Evolutionary conservation across 2,329 filamentous ascomycete species (phyloP).

Genomic region (Mariannaea sp.): DNA sequence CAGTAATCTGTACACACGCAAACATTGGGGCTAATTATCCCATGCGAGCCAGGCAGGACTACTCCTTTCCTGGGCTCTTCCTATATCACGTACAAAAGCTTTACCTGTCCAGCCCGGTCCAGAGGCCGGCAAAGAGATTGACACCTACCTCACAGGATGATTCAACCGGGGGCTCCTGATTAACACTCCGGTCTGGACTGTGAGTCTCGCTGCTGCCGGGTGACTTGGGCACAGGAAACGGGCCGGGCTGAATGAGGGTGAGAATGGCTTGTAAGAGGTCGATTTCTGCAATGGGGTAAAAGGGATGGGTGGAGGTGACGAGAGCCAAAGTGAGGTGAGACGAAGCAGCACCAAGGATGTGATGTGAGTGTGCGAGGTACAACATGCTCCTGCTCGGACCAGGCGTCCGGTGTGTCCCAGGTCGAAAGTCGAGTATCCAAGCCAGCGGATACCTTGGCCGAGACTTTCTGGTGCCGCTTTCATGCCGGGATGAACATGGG

Average conservation of each 20-base stretch:
- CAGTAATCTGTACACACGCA: too few species aligned
- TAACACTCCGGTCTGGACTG: conserved; percentile 16
- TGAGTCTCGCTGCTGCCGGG: conserved; percentile 15
- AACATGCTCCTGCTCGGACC: background rate
- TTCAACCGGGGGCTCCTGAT: background rate
- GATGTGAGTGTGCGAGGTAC: background rate
- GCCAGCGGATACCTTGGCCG: conserved; percentile 6
- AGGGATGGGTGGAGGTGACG: background rate
- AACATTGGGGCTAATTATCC: conserved; percentile 14
- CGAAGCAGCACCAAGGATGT: conserved; percentile 2
- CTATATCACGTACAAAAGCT: too few species aligned
- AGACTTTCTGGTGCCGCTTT: background rate
- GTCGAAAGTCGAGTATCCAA: conserved; percentile 1
- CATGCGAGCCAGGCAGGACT: conserved; percentile 10
- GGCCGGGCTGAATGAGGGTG: conserved; percentile 20
- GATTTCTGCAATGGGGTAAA: too few species aligned
- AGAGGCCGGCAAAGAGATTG: background rate
- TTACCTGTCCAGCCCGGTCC: too few species aligned
- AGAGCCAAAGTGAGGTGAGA: conserved; percentile 7
- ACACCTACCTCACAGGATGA: background rate
- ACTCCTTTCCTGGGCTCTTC: background rate
- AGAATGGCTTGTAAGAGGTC: conserved; percentile 4
- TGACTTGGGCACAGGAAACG: conserved; percentile 16
- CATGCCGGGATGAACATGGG: conserved; percentile 3
- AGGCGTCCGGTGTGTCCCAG: conserved; percentile 1